These are phyloP conservation scores for Colletotrichum godetiae DNA, from an alignment of 2,329 filamentous ascomycete species.

Conservation along the genomic window DNA sequence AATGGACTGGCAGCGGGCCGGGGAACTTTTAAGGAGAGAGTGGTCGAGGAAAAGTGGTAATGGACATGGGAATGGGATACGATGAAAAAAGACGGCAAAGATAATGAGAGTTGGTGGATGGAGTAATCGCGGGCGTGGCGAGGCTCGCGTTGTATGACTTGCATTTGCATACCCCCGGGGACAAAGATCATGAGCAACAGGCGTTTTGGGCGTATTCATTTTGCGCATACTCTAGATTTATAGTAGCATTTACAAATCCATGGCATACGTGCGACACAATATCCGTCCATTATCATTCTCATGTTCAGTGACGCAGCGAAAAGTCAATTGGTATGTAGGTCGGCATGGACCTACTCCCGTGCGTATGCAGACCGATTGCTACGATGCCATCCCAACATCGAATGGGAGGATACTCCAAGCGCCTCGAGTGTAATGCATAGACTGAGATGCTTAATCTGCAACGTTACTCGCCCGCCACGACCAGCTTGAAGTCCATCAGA, in stretches of 20 bases:
- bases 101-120: not conserved
- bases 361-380: not conserved
- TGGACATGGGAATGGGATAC: not conserved
- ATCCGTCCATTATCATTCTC: not conserved
- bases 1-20: not conserved
- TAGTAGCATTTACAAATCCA: not conserved
- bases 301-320: not conserved
- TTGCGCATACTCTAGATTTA: too few species aligned
- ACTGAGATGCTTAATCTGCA: too few species aligned
- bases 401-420: not conserved
- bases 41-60: not conserved
- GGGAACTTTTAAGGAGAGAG: not conserved
- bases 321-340: too few species aligned
- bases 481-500: too few species aligned
- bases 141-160: not conserved
- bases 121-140: not conserved
- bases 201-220: constrained; percentile 22
- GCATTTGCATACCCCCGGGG: constrained; percentile 3
- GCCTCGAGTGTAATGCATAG: not conserved
- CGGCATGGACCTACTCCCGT: not conserved
- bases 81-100: not conserved
- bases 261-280: not conserved
- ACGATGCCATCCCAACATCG: not conserved
- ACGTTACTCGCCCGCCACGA: not conserved
- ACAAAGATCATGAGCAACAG: not conserved